A percentile compares a stretch with the other conserved stretches of the same genome.
These are phyloP conservation scores for Thuidium tamariscinum DNA, from an alignment of 225 moss, liverwort and hornwort species.

Conservation along the genomic window DNA sequence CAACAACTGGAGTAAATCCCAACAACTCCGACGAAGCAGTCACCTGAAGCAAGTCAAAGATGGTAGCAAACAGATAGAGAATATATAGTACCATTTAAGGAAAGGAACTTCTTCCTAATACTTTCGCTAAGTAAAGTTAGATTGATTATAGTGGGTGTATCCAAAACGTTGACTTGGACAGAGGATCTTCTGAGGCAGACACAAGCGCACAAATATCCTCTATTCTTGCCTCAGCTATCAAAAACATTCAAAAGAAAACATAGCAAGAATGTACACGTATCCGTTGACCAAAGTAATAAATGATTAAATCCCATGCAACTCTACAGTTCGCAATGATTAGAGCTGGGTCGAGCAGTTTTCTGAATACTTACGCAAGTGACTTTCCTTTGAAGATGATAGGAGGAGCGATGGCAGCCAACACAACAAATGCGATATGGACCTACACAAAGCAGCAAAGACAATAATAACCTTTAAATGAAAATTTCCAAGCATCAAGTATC, in stretches of 20 bases:
- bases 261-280: not conserved
- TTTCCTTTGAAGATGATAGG: constrained; percentile 96
- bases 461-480: not conserved
- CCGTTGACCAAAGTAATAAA: not conserved
- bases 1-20: not conserved
- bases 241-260: not conserved
- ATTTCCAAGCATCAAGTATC: not conserved
- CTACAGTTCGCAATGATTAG: not conserved
- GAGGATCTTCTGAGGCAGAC: not conserved
- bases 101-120: not conserved
- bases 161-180: not conserved
- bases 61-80: not conserved
- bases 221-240: not conserved
- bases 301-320: not conserved
- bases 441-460: constrained; percentile 14
- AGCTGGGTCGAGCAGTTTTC: not conserved
- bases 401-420: constrained; percentile 73
- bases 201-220: not conserved
- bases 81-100: not conserved
- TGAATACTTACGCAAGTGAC: constrained; percentile 80
- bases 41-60: not conserved
- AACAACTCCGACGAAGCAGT: not conserved
- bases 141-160: not conserved
- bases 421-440: constrained; percentile 72
- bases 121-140: not conserved